phyloP scores from a whole-genome alignment of 2,329 filamentous ascomycete species.

The Coleophoma cylindrospora region DNA sequence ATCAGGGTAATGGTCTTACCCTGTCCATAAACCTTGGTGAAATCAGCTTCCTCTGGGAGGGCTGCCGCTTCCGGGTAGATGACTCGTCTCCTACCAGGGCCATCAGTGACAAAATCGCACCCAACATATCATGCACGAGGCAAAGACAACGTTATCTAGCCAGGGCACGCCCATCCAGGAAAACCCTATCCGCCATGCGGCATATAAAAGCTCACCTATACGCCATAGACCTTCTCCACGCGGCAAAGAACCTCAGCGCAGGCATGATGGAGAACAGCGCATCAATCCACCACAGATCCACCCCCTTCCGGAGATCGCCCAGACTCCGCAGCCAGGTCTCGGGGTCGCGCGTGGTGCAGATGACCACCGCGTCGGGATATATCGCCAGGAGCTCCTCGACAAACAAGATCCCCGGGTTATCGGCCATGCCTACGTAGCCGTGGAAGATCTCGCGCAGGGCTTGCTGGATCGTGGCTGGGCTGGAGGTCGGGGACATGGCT shows the following conservation, averaged over 20 bases:
- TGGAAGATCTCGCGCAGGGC: slow-evolving; percentile 5
- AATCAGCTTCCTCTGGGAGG: neutral
- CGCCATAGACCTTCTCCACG: slow-evolving; percentile 4
- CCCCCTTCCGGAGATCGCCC: slow-evolving; percentile 5
- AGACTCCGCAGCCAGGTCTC: slow-evolving; percentile 22
- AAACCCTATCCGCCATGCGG: no score
- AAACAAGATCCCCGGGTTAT: slow-evolving; percentile 20
- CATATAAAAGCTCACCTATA: neutral
- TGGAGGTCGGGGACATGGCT: neutral
- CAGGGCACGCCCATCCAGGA: no score
- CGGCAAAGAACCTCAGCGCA: slow-evolving; percentile 8
- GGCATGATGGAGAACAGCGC: slow-evolving; percentile 8
- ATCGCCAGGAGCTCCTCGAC: slow-evolving; percentile 22
- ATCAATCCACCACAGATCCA: slow-evolving; percentile 3
- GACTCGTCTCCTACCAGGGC: neutral
- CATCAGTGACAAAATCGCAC: slow-evolving; percentile 3
- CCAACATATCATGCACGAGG: neutral
- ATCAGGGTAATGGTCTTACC: neutral
- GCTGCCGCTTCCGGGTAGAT: neutral
- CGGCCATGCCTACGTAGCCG: slow-evolving; percentile 25
- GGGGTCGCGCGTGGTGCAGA: slow-evolving; percentile 22
- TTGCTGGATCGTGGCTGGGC: neutral
- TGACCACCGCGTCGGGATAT: slow-evolving; percentile 25
- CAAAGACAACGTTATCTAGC: no score
- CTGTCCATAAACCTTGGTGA: slow-evolving; percentile 1